Conservation (phyloP, 805 yeast species). For the Ascoidea rubescens region DNA sequence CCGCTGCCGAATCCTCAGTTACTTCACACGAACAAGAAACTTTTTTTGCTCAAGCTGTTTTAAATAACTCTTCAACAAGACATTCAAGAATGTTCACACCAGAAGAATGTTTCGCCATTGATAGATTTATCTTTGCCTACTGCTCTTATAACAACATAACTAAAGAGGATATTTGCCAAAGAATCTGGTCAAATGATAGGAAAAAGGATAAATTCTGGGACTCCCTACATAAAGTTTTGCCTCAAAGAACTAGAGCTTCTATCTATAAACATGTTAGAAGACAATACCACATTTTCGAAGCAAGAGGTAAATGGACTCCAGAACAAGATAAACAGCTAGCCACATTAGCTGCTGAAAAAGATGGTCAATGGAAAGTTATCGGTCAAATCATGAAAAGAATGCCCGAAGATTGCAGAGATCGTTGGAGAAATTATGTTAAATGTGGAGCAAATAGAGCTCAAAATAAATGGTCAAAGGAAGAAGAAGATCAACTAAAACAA, state of each 20-base stretch:
- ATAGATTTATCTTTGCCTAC: conserved; percentile 57
- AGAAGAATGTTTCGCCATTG: conserved; percentile 60
- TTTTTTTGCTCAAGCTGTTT: neutral
- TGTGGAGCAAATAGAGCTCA: conserved; percentile 69
- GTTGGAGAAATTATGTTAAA: conserved; percentile 92
- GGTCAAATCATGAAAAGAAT: conserved; percentile 74
- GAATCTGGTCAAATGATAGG: conserved; percentile 81
- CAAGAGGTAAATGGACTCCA: conserved; percentile 81
- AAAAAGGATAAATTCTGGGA: conserved; percentile 90
- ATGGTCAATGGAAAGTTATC: conserved; percentile 80
- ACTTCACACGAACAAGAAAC: neutral
- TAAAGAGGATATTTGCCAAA: conserved; percentile 57
- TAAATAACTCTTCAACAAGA: neutral
- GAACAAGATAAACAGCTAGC: conserved; percentile 65
- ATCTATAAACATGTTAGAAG: conserved; percentile 88
- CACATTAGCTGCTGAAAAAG: conserved; percentile 46
- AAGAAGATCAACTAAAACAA: conserved; percentile 47
- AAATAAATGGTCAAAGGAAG: conserved; percentile 69
- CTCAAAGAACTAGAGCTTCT: conserved; percentile 77
- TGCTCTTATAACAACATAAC: conserved; percentile 47
- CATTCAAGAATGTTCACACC: conserved; percentile 29
- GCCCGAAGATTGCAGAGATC: conserved; percentile 96
- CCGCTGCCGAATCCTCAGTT: neutral
- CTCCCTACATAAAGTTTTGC: conserved; percentile 59
- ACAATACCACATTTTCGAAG: conserved; percentile 75